Evolutionary conservation across 768 basidiomycete genomes (phyloP).

Genomic region (Dacryopinax spathularia): DNA sequence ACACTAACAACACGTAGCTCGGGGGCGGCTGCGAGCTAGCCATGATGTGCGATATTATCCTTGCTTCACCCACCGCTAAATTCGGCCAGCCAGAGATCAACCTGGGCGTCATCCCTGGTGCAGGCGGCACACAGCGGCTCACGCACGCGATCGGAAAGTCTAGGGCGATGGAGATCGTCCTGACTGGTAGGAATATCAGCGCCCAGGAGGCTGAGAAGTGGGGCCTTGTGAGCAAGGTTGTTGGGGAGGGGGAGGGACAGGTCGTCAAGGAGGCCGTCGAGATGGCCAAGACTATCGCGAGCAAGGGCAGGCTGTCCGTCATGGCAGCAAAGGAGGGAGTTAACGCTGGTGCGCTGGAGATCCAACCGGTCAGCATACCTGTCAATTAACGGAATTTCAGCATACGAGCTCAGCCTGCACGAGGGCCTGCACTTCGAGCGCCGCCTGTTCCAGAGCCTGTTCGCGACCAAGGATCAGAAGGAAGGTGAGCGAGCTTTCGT

Average conservation of each 20-base stretch:
- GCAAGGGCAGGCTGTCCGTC: conserved; percentile 59
- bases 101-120: conserved; percentile 87
- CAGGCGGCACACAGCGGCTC: conserved; percentile 86
- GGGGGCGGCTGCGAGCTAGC: conserved; percentile 96
- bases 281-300: conserved; percentile 62
- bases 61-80: conserved; percentile 75
- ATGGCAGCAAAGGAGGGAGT: conserved; percentile 66
- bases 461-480: conserved; percentile 90
- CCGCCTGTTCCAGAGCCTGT: conserved; percentile 76
- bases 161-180: conserved; percentile 82
- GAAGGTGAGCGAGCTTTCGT: conserved; percentile 44
- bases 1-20: conserved; percentile 37
- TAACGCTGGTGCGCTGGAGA: conserved; percentile 48
- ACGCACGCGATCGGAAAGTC: conserved; percentile 79
- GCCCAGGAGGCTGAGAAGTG: conserved; percentile 74
- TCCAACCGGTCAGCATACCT: neutral
- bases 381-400: conserved; percentile 24
- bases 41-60: conserved; percentile 89
- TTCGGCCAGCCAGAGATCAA: conserved; percentile 97
- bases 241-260: conserved; percentile 55
- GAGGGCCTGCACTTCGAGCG: conserved; percentile 83
- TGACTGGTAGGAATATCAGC: conserved; percentile 70
- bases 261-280: conserved; percentile 79
- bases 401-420: conserved; percentile 62
- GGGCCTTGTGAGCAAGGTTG: conserved; percentile 78